These are phyloP conservation scores for Chytriomyces confervae DNA, from an alignment of 192 early-diverging fungal genomes.

Conservation along the genomic window DNA sequence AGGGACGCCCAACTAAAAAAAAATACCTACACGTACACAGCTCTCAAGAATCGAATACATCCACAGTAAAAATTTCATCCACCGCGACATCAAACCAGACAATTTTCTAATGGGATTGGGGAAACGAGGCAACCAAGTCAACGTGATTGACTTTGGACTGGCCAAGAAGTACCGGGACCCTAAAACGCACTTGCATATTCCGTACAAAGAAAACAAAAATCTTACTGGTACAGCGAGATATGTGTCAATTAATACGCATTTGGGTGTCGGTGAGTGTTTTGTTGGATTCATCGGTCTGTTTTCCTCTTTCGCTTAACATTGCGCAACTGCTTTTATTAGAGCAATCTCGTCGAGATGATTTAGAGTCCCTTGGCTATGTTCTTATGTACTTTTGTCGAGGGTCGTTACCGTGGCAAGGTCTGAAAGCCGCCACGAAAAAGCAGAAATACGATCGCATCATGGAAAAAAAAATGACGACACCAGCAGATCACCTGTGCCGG, in stretches of 20 bases:
- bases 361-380: constrained; percentile 69
- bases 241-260: constrained; percentile 66
- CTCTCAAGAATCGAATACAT: constrained; percentile 69
- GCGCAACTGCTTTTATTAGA: too few species aligned
- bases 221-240: constrained; percentile 70
- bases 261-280: constrained; percentile 58
- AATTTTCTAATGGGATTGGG: constrained; percentile 68
- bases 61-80: constrained; percentile 72
- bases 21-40: constrained; percentile 30
- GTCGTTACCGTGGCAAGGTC: constrained; percentile 67
- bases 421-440: constrained; percentile 71
- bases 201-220: constrained; percentile 72
- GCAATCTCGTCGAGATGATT: constrained; percentile 69
- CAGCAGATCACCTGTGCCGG: constrained; percentile 62
- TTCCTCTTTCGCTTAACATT: neutral
- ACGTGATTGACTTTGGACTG: constrained; percentile 71
- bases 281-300: neutral
- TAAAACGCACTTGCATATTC: constrained; percentile 68
- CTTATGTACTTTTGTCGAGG: constrained; percentile 71
- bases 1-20: neutral
- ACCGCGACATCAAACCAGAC: constrained; percentile 69
- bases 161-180: constrained; percentile 72
- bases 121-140: constrained; percentile 68
- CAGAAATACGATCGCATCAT: constrained; percentile 74
- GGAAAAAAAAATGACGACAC: constrained; percentile 76